Evolutionary conservation across 139 green algal genomes (phyloP).

Genomic region (Edaphochlamys debaryana): DNA sequence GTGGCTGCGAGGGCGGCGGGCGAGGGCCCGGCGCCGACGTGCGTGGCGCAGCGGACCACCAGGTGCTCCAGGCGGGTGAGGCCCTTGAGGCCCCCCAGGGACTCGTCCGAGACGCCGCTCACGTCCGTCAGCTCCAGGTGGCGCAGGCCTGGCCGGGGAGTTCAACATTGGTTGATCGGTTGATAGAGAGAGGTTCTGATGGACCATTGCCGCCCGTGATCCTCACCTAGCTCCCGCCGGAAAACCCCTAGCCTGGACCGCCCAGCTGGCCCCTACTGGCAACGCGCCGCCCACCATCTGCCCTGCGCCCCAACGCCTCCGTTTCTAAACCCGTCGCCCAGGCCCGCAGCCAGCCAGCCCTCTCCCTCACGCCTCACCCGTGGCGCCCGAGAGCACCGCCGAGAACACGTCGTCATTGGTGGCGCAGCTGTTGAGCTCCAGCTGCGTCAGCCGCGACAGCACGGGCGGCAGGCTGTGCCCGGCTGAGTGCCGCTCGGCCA

Average conservation of each 20-base stretch:
- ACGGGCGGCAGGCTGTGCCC: neutral
- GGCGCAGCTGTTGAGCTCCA: conserved; percentile 16
- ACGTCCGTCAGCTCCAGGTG: conserved; percentile 36
- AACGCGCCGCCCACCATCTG: too few relatives aligned
- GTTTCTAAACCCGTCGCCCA: too few relatives aligned
- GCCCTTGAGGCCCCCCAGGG: neutral
- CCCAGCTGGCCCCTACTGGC: too few relatives aligned
- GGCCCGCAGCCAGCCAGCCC: too few relatives aligned
- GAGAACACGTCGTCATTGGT: neutral
- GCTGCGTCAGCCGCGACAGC: conserved; percentile 7
- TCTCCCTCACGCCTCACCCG: conserved; percentile 9
- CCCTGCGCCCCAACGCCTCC: too few relatives aligned
- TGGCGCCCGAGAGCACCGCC: neutral
- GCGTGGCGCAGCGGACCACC: neutral
- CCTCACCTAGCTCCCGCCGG: too few relatives aligned
- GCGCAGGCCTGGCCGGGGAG: conserved; percentile 15
- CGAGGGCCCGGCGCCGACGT: neutral
- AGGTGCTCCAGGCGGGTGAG: conserved; percentile 37
- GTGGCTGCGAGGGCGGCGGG: neutral
- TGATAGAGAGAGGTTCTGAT: neutral
- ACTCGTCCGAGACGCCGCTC: neutral
- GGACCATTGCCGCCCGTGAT: too few relatives aligned
- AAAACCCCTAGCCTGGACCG: too few relatives aligned
- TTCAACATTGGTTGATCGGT: too few relatives aligned
- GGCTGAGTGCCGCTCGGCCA: neutral